Conservation (phyloP, 345 rosid species). For the Lenwebbia sp. region DNA sequence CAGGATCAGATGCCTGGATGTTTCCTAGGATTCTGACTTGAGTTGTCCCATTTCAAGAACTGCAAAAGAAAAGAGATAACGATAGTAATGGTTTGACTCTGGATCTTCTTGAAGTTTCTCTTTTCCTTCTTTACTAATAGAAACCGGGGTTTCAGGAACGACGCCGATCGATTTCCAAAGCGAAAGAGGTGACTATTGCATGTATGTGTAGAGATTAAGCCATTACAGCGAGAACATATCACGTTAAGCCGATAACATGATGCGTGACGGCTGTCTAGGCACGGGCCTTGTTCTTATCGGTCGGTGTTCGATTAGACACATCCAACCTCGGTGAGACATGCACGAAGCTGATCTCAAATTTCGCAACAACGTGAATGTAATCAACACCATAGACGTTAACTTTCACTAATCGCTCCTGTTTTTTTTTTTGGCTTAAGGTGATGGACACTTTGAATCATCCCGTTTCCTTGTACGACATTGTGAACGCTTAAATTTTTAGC, state of each 20-base stretch:
- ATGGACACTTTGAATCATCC: not conserved
- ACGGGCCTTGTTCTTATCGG: not conserved
- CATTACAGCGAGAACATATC: not conserved
- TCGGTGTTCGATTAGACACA: not conserved
- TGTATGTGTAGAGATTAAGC: not conserved
- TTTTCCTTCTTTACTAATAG: too few relatives aligned
- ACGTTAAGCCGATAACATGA: not conserved
- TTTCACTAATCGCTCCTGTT: not conserved
- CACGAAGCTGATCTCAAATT: not conserved
- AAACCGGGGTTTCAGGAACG: not conserved
- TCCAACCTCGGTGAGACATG: not conserved
- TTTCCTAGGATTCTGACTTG: not conserved
- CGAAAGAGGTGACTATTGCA: not conserved
- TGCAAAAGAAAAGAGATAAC: not conserved
- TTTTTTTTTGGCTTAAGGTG: not conserved
- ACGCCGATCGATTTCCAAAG: not conserved
- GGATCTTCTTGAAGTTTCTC: not conserved
- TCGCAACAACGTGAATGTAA: not conserved
- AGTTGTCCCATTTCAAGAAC: not conserved
- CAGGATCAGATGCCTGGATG: not conserved
- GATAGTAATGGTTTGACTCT: not conserved
- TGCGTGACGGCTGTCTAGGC: not conserved
- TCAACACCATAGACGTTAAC: not conserved
- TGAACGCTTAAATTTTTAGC: not conserved
- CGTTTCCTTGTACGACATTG: not conserved